These are phyloP conservation scores for Amanita polypyramis DNA, from an alignment of 768 basidiomycete genomes.

Conservation along the genomic window DNA sequence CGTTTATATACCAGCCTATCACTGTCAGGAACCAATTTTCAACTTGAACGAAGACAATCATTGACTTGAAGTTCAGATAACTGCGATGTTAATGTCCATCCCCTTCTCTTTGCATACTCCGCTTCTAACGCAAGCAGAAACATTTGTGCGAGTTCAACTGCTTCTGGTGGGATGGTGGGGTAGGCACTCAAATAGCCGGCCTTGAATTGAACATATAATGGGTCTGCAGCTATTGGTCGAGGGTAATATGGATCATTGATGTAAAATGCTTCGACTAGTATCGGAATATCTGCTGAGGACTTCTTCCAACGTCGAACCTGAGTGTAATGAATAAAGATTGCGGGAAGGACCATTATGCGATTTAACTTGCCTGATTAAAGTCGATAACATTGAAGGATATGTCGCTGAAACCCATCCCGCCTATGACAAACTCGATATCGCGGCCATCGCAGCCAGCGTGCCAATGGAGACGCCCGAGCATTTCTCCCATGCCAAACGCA, in stretches of 20 bases:
- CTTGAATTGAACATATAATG: constrained; percentile 15
- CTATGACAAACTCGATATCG: constrained; percentile 22
- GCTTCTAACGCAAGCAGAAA: constrained; percentile 14
- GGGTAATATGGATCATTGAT: constrained; percentile 24
- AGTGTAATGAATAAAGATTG: too few species aligned
- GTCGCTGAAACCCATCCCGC: constrained; percentile 13
- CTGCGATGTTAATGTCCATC: too few species aligned
- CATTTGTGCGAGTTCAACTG: constrained; percentile 6
- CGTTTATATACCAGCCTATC: too few species aligned
- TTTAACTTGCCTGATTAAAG: constrained; percentile 22
- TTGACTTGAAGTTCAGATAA: too few species aligned
- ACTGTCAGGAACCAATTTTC: too few species aligned
- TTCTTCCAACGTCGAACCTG: too few species aligned
- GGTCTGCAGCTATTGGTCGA: constrained; percentile 14
- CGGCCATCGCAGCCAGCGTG: constrained; percentile 18
- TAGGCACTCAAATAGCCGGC: constrained; percentile 15
- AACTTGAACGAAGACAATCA: too few species aligned
- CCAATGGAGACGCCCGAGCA: constrained; percentile 19
- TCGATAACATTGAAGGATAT: constrained; percentile 16
- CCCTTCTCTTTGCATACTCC: constrained; percentile 12
- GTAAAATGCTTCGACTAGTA: constrained; percentile 17
- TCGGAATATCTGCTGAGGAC: constrained; percentile 12
- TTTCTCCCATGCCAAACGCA: constrained; percentile 20
- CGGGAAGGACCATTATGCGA: too few species aligned
- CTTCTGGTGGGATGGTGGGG: constrained; percentile 11